These are phyloP conservation scores for Botryotinia calthae DNA, from an alignment of 2,329 filamentous ascomycete species.

Conservation along the genomic window DNA sequence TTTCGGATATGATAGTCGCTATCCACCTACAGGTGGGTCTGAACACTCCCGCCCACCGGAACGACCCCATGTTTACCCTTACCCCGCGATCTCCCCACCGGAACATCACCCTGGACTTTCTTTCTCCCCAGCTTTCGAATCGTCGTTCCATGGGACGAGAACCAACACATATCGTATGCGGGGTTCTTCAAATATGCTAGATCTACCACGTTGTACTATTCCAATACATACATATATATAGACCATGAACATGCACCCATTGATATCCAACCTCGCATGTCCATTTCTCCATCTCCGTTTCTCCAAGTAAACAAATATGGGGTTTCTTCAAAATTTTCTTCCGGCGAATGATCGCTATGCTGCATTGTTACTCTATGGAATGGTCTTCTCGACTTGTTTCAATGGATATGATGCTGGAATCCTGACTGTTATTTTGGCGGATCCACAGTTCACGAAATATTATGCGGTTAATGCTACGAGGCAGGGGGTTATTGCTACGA, in stretches of 20 bases:
- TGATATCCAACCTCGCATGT: slow-evolving; percentile 14
- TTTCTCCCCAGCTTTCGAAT: not conserved
- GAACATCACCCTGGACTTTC: not conserved
- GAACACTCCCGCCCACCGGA: not conserved
- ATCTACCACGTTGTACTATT: not conserved
- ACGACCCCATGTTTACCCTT: not conserved
- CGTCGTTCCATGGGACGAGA: not conserved
- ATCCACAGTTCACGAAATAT: slow-evolving; percentile 44
- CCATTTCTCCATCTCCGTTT: not conserved
- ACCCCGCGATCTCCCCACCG: slow-evolving; percentile 9
- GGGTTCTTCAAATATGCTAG: not conserved
- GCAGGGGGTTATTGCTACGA: slow-evolving; percentile 42
- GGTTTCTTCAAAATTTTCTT: slow-evolving; percentile 34
- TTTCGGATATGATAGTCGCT: not conserved
- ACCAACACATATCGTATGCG: not conserved
- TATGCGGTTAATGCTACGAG: slow-evolving; percentile 42
- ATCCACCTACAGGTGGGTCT: not conserved
- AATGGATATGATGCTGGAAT: slow-evolving; percentile 46
- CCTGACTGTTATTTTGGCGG: slow-evolving; percentile 46
- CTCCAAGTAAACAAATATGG: not conserved
- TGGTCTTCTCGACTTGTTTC: slow-evolving; percentile 44
- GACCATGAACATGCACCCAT: slow-evolving; percentile 35
- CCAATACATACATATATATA: not conserved
- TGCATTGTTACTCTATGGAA: slow-evolving; percentile 39
- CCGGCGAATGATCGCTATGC: slow-evolving; percentile 43